Conservation (phyloP, 768 basidiomycete genomes). For the Hypholoma fasciculare region DNA sequence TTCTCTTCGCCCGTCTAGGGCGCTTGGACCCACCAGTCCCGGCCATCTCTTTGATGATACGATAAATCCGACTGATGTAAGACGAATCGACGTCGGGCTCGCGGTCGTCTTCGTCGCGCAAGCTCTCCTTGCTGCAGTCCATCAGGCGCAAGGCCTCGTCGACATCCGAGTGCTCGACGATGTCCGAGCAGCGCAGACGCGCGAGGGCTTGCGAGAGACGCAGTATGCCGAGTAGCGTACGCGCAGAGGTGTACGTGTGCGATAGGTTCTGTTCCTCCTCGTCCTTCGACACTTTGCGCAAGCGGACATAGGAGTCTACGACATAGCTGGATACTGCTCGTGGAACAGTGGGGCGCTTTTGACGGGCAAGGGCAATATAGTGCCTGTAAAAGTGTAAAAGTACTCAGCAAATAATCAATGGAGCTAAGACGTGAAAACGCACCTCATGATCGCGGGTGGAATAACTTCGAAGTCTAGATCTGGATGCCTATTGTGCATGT, state of each 20-base stretch:
- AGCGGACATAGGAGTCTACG: constrained; percentile 92
- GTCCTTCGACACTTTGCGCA: constrained; percentile 91
- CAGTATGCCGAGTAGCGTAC: constrained; percentile 92
- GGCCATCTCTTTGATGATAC: constrained; percentile 89
- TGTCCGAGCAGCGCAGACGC: constrained; percentile 80
- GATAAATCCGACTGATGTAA: constrained; percentile 79
- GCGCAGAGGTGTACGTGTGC: constrained; percentile 93
- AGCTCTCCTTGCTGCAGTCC: constrained; percentile 93
- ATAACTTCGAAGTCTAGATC: constrained; percentile 82
- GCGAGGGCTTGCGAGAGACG: constrained; percentile 95
- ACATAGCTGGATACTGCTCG: constrained; percentile 87
- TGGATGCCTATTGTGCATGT: constrained; percentile 94
- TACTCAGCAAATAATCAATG: constrained; percentile 1
- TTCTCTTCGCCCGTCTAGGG: constrained; percentile 38
- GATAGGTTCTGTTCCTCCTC: constrained; percentile 86
- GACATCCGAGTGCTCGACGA: constrained; percentile 84
- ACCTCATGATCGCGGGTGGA: constrained; percentile 89
- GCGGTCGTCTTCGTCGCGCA: constrained; percentile 77
- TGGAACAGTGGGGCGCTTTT: constrained; percentile 88
- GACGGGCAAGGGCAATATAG: constrained; percentile 91
- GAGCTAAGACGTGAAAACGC: constrained; percentile 13
- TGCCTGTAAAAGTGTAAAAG: constrained; percentile 65
- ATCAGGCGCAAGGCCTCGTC: constrained; percentile 96
- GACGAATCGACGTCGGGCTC: constrained; percentile 77
- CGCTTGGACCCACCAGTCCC: constrained; percentile 38